Evolutionary conservation across 2,329 filamentous ascomycete genomes (phyloP).

Genomic region (Diaporthe humulicola): DNA sequence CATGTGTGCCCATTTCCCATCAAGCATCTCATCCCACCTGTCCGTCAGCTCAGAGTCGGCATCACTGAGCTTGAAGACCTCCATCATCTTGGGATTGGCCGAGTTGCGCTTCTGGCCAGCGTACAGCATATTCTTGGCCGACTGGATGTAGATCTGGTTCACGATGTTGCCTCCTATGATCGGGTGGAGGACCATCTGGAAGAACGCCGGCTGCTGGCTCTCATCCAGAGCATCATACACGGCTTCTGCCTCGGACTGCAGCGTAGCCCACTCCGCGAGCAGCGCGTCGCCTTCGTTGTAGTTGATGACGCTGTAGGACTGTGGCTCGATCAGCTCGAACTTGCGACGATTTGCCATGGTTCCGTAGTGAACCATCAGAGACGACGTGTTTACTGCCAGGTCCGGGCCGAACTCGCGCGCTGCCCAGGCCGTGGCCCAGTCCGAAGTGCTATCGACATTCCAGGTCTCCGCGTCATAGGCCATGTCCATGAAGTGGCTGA

Average conservation of each 20-base stretch:
- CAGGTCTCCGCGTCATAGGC: conserved; percentile 73
- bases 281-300: conserved; percentile 74
- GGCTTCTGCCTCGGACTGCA: conserved; percentile 66
- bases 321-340: conserved; percentile 71
- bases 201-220: conserved; percentile 69
- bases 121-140: conserved; percentile 65
- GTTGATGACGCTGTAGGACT: conserved; percentile 72
- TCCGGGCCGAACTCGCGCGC: conserved; percentile 66
- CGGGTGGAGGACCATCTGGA: conserved; percentile 73
- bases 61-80: conserved; percentile 67
- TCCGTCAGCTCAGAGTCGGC: conserved; percentile 68
- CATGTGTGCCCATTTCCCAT: conserved; percentile 74
- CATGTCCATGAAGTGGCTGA: conserved; percentile 76
- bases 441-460: conserved; percentile 66
- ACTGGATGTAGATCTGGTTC: conserved; percentile 65
- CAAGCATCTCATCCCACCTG: conserved; percentile 69
- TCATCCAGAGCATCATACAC: conserved; percentile 67
- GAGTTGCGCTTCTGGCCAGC: conserved; percentile 66
- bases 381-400: conserved; percentile 61
- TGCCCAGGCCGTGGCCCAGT: conserved; percentile 68
- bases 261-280: conserved; percentile 65
- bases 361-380: conserved; percentile 68
- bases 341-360: conserved; percentile 69
- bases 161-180: conserved; percentile 69
- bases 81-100: conserved; percentile 66